These are phyloP conservation scores for Effrenium voratum DNA, from an alignment of 73 alveolate species.

Conservation along the genomic window DNA sequence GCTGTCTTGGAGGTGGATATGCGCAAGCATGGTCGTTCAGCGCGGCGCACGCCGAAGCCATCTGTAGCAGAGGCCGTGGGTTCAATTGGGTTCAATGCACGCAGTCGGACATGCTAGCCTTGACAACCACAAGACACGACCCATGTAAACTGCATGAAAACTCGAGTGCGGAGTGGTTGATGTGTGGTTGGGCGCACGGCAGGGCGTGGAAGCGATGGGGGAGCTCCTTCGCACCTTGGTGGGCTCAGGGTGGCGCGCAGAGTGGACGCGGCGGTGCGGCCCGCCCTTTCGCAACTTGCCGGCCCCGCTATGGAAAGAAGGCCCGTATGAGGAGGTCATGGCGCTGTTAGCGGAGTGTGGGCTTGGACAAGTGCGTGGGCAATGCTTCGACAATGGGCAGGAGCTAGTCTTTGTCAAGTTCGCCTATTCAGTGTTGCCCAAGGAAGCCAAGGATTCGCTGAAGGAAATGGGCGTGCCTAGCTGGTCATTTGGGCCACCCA, in stretches of 20 bases:
- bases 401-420: neutral
- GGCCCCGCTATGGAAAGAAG: neutral
- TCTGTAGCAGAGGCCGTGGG: neutral
- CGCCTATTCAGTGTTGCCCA: neutral
- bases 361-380: neutral
- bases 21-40: neutral
- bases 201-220: neutral
- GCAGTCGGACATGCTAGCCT: too few species aligned
- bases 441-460: neutral
- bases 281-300: neutral
- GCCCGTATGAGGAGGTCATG: neutral
- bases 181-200: neutral
- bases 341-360: neutral
- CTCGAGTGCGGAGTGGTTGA: neutral
- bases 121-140: too few species aligned
- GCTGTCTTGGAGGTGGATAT: constrained; percentile 8
- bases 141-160: too few species aligned
- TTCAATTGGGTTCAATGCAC: neutral
- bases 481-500: neutral
- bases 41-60: neutral
- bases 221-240: neutral
- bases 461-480: constrained; percentile 4
- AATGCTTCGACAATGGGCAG: neutral
- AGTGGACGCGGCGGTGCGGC: neutral
- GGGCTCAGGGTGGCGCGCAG: neutral